phyloP scores from a whole-genome alignment of 1,284 basidiomycete species.

The Trametes sp. region DNA sequence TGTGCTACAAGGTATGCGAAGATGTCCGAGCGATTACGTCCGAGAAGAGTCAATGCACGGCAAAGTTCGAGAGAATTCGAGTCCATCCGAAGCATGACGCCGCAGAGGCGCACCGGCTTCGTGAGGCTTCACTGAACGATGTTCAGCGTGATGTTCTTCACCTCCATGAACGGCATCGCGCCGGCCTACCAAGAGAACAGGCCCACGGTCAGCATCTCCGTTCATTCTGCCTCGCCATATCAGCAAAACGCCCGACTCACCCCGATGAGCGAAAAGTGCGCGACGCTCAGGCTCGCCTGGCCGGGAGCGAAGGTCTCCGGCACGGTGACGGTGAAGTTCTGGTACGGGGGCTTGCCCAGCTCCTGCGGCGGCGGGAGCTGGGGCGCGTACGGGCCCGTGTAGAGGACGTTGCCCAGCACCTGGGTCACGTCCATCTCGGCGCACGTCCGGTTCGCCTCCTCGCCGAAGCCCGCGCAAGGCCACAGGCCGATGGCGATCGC shows the following conservation, averaged over 20 bases:
- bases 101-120: background rate
- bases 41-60: background rate
- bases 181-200: constrained; percentile 18
- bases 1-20: background rate
- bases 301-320: constrained; percentile 44
- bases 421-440: constrained; percentile 43
- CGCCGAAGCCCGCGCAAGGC: constrained; percentile 41
- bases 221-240: background rate
- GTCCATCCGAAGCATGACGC: background rate
- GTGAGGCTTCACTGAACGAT: constrained; percentile 11
- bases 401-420: constrained; percentile 52
- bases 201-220: background rate
- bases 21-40: background rate
- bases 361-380: constrained; percentile 36
- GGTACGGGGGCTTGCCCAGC: constrained; percentile 48
- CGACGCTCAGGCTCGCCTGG: constrained; percentile 48
- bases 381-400: constrained; percentile 53
- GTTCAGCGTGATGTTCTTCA: constrained; percentile 25
- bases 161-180: constrained; percentile 28
- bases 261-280: constrained; percentile 54
- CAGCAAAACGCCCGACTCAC: constrained; percentile 43
- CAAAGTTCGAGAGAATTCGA: background rate
- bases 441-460: constrained; percentile 21
- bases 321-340: constrained; percentile 60
- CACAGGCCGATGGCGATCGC: constrained; percentile 51